Conservation (phyloP, 495 filamentous ascomycete genomes). For the Talaromyces nanjingensis region DNA sequence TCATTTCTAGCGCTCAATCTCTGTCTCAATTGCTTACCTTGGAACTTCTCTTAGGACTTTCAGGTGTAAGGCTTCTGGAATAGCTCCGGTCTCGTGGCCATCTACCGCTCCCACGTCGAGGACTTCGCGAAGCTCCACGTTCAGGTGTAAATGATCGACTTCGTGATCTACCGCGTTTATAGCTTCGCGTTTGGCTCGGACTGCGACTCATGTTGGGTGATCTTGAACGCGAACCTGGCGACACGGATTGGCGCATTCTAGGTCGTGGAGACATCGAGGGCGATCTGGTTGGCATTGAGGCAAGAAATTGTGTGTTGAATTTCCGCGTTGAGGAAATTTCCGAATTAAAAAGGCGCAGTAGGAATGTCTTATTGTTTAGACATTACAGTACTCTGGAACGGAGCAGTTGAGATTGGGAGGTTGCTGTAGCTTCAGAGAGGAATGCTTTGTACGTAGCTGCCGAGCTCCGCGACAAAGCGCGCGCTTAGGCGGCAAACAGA, state of each 20-base stretch:
- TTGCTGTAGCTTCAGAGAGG: not conserved
- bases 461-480: not conserved
- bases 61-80: conserved; percentile 41
- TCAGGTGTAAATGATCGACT: conserved; percentile 38
- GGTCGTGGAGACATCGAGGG: conserved; percentile 1
- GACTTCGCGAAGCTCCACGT: conserved; percentile 29
- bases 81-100: conserved; percentile 37
- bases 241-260: not conserved
- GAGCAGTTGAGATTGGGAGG: not conserved
- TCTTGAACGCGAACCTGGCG: conserved; percentile 26
- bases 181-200: conserved; percentile 7
- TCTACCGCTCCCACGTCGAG: conserved; percentile 27
- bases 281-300: conserved; percentile 1
- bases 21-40: conserved; percentile 36
- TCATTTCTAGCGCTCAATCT: not conserved
- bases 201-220: conserved; percentile 29
- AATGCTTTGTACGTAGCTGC: not conserved
- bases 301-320: not conserved
- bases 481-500: not conserved
- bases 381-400: not conserved
- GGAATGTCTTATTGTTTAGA: not conserved
- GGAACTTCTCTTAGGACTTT: conserved; percentile 45
- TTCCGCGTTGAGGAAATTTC: not conserved
- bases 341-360: not conserved
- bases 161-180: conserved; percentile 26